Evolutionary conservation across 768 basidiomycete species (phyloP).

Genomic region (Pleurotus ostreatus): DNA sequence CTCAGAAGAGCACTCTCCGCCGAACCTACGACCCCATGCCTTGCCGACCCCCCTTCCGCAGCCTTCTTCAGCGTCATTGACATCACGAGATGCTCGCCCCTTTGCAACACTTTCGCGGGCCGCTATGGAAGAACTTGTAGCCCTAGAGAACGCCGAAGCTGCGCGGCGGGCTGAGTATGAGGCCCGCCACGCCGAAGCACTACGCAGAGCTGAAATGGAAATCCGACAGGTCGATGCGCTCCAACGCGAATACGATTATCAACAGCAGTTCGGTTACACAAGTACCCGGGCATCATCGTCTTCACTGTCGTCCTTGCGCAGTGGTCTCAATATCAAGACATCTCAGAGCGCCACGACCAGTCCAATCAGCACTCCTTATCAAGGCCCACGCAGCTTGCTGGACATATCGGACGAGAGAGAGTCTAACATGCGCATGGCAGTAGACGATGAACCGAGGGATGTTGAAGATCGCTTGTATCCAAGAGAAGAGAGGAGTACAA

Average conservation of each 20-base stretch:
- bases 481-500: slow-evolving; percentile 23
- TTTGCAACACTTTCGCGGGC: slow-evolving; percentile 69
- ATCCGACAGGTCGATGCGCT: slow-evolving; percentile 37
- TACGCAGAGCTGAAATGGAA: slow-evolving; percentile 71
- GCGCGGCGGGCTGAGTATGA: slow-evolving; percentile 85
- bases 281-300: slow-evolving; percentile 18
- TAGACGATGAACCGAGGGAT: not conserved
- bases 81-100: slow-evolving; percentile 33
- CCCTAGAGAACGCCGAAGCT: slow-evolving; percentile 85
- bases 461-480: slow-evolving; percentile 19
- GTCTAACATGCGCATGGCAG: slow-evolving; percentile 2
- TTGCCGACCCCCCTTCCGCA: slow-evolving; percentile 16
- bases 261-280: slow-evolving; percentile 9
- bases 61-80: slow-evolving; percentile 34
- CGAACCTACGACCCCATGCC: slow-evolving; percentile 17
- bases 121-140: slow-evolving; percentile 87
- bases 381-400: slow-evolving; percentile 31
- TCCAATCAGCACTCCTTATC: slow-evolving; percentile 36
- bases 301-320: slow-evolving; percentile 13
- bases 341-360: slow-evolving; percentile 67
- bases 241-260: slow-evolving; percentile 1
- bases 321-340: slow-evolving; percentile 12
- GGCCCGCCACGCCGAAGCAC: slow-evolving; percentile 63
- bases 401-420: slow-evolving; percentile 2
- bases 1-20: slow-evolving; percentile 3